phyloP scores from a whole-genome alignment of 176 grass and related monocot species.

The Microstegium vimineum region DNA sequence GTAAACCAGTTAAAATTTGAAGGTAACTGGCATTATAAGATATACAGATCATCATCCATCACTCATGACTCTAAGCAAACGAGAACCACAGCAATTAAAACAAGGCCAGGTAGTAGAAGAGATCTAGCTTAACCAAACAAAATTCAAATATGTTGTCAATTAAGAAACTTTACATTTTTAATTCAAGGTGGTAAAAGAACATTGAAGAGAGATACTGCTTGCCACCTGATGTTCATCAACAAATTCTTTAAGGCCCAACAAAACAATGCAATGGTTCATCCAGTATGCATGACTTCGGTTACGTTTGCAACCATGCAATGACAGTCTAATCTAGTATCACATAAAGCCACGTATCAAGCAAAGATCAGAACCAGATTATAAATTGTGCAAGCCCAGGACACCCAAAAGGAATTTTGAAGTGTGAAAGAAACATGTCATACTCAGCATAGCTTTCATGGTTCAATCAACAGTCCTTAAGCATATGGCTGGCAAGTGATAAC shows the following conservation, averaged over 20 bases:
- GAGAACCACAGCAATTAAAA: not conserved
- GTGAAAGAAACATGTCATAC: not conserved
- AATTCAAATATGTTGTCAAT: not conserved
- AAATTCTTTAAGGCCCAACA: not conserved
- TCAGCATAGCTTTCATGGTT: not conserved
- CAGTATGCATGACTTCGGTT: not conserved
- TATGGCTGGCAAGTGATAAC: not conserved
- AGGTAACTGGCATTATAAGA: not conserved
- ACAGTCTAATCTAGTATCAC: not conserved
- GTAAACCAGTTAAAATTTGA: not conserved
- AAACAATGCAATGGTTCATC: not conserved
- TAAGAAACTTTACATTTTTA: not conserved
- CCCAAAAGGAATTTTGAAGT: no score
- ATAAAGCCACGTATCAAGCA: not conserved
- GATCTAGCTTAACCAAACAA: not conserved
- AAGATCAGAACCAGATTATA: not conserved
- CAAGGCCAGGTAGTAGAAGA: not conserved
- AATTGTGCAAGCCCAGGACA: not conserved
- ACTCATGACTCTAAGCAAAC: not conserved
- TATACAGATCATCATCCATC: not conserved
- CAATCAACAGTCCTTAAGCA: not conserved
- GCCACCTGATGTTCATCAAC: not conserved
- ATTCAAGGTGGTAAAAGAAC: not conserved
- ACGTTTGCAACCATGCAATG: not conserved
- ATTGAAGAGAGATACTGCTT: not conserved